Evolutionary conservation across 192 early-diverging fungal species (phyloP).

Genomic region (Coemansia sp.): DNA sequence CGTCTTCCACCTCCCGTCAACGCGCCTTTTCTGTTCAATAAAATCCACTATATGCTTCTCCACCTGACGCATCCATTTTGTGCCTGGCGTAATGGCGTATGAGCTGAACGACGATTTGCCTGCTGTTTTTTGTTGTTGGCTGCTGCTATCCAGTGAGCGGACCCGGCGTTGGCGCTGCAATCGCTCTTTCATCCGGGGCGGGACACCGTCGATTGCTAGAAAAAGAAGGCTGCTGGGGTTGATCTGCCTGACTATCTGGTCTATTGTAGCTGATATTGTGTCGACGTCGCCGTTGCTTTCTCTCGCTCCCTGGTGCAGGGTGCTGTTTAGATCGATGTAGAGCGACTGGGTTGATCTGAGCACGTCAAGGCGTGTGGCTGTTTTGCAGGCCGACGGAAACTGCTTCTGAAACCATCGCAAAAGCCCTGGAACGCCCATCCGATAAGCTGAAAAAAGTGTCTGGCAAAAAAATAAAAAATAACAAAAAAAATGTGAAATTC

Average conservation of each 20-base stretch:
- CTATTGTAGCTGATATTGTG: constrained; percentile 21
- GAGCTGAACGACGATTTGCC: constrained; percentile 73
- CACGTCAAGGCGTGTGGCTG: constrained; percentile 23
- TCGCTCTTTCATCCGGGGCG: constrained; percentile 96
- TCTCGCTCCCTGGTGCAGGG: constrained; percentile 28
- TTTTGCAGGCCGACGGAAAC: constrained; percentile 33
- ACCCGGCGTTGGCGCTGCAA: constrained; percentile 95
- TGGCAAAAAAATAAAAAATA: too few relatives aligned
- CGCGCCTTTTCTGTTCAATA: constrained; percentile 73
- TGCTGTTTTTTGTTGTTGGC: constrained; percentile 37
- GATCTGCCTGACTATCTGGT: constrained; percentile 39
- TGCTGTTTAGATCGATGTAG: constrained; percentile 51
- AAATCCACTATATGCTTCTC: constrained; percentile 80
- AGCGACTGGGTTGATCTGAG: constrained; percentile 20
- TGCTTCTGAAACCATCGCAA: constrained; percentile 47
- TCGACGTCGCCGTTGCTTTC: constrained; percentile 26
- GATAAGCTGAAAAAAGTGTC: background rate
- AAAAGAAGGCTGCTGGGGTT: constrained; percentile 87
- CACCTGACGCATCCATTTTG: constrained; percentile 86
- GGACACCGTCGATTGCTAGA: constrained; percentile 92
- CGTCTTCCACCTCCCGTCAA: constrained; percentile 76
- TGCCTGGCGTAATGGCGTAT: constrained; percentile 95
- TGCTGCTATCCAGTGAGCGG: constrained; percentile 4
- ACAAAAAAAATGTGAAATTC: too few relatives aligned
- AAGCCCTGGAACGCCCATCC: constrained; percentile 47